These are phyloP conservation scores for Papiliotrema laurentii DNA, from an alignment of 1,284 basidiomycete species.

Conservation along the genomic window DNA sequence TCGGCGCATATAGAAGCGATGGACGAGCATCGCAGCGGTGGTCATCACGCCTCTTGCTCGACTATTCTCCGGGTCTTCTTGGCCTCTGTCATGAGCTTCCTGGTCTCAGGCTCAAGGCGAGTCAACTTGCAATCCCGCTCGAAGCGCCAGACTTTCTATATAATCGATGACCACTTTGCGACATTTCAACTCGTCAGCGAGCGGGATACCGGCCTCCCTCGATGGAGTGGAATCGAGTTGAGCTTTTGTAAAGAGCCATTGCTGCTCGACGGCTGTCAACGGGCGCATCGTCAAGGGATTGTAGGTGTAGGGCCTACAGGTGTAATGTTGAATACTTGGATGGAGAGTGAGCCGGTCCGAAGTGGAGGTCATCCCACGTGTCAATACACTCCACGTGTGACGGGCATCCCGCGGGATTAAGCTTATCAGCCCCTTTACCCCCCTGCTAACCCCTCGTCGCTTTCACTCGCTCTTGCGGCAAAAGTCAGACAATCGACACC, in stretches of 20 bases:
- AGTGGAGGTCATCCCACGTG: no score
- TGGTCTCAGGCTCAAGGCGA: not conserved
- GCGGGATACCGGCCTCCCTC: slow-evolving; percentile 19
- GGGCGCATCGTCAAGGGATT: slow-evolving; percentile 31
- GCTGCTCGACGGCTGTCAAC: slow-evolving; percentile 22
- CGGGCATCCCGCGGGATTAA: no score
- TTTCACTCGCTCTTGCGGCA: no score
- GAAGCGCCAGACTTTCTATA: slow-evolving; percentile 20
- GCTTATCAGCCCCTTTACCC: no score
- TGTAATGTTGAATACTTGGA: no score
- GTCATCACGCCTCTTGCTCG: slow-evolving; percentile 53
- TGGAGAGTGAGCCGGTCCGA: no score
- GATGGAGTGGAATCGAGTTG: slow-evolving; percentile 32
- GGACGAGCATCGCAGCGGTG: slow-evolving; percentile 82
- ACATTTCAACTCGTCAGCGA: slow-evolving; percentile 25
- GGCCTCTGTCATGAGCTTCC: not conserved
- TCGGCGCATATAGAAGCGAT: slow-evolving; percentile 90
- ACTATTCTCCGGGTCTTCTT: slow-evolving; percentile 10
- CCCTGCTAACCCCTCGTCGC: no score
- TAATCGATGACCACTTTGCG: slow-evolving; percentile 28
- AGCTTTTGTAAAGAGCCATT: slow-evolving; percentile 33
- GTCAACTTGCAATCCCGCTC: slow-evolving; percentile 14
- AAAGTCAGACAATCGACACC: no score
- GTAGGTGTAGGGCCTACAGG: no score
- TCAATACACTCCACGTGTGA: no score